These are phyloP conservation scores for Penicillium hesseltinei DNA, from an alignment of 2,329 filamentous ascomycete genomes.

Conservation along the genomic window DNA sequence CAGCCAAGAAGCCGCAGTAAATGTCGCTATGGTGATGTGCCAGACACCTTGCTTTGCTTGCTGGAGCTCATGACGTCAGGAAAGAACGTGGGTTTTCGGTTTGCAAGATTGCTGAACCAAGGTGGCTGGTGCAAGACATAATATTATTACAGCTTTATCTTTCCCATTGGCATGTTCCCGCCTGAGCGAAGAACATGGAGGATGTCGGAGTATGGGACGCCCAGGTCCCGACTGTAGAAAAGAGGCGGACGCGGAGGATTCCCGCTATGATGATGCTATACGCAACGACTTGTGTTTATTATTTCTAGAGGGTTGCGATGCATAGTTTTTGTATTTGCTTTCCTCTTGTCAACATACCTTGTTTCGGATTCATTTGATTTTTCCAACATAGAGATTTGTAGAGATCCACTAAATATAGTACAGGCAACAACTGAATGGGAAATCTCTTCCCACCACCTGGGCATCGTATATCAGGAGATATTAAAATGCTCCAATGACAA, in stretches of 20 bases:
- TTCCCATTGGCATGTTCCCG: neutral
- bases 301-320: conserved; percentile 19
- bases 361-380: conserved; percentile 2
- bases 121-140: neutral
- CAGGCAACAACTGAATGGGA: neutral
- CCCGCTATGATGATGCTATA: conserved; percentile 27
- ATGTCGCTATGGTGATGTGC: conserved; percentile 8
- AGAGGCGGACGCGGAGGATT: conserved; percentile 19
- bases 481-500: neutral
- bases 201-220: conserved; percentile 2
- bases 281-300: conserved; percentile 25
- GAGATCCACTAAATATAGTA: neutral
- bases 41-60: neutral
- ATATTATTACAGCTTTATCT: neutral
- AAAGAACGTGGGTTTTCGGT: neutral
- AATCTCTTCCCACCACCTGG: neutral
- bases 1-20: conserved; percentile 51
- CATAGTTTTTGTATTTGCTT: conserved; percentile 17
- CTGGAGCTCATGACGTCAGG: neutral
- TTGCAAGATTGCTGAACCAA: conserved; percentile 1
- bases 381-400: neutral
- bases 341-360: conserved; percentile 13
- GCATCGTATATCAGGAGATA: neutral
- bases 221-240: conserved; percentile 21
- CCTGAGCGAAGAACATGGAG: neutral